phyloP scores from a whole-genome alignment of 345 rosid species.

The Nephelium lappaceum region DNA sequence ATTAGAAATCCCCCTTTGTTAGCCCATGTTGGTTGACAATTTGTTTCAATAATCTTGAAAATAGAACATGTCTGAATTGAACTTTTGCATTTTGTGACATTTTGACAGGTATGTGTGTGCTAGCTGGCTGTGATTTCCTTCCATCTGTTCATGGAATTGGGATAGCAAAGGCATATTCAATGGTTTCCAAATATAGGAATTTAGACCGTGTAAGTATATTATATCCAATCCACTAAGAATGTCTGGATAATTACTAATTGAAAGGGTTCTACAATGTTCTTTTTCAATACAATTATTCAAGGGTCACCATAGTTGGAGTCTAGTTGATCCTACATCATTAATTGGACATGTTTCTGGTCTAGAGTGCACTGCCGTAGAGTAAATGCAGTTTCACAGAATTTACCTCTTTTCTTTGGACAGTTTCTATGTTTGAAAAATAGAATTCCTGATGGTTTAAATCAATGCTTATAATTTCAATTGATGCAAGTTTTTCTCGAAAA shows the following conservation, averaged over 20 bases:
- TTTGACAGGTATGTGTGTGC: conserved; percentile 79
- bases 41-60: conserved; percentile 10
- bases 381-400: neutral
- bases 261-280: neutral
- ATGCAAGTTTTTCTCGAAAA: neutral
- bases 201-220: conserved; percentile 69
- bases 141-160: conserved; percentile 91
- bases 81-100: neutral
- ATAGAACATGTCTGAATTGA: neutral
- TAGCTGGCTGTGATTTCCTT: conserved; percentile 97
- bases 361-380: conserved; percentile 3
- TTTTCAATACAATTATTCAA: neutral
- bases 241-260: neutral
- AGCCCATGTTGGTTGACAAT: neutral
- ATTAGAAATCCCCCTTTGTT: neutral
- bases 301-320: neutral
- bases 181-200: conserved; percentile 72
- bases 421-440: neutral
- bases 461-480: neutral
- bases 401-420: neutral
- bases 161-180: conserved; percentile 69
- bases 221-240: neutral
- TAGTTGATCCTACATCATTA: neutral
- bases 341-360: conserved; percentile 1
- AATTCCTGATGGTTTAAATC: neutral